A percentile compares a stretch with the other conserved stretches of the same genome.
phyloP scores from a whole-genome alignment of 306 rosid species.

The Prunus armeniaca region DNA sequence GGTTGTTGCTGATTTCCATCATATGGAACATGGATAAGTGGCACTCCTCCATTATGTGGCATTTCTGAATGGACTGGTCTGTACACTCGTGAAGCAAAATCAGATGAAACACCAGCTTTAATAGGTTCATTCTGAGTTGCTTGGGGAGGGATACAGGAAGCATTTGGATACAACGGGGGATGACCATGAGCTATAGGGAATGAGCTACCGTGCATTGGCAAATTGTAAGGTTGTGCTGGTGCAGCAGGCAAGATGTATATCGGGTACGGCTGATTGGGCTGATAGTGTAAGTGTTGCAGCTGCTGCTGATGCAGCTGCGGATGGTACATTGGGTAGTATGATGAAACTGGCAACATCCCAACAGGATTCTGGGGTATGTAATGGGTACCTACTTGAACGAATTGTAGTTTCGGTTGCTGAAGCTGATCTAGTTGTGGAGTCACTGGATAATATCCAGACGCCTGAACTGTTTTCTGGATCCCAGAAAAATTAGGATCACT shows the following conservation, averaged over 20 bases:
- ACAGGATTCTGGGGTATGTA: slow-evolving; percentile 25
- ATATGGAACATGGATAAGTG: slow-evolving; percentile 12
- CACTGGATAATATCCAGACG: slow-evolving; percentile 11
- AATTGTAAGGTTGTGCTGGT: slow-evolving; percentile 31
- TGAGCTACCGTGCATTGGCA: slow-evolving; percentile 26
- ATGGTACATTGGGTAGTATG: slow-evolving; percentile 34
- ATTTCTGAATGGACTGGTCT: background rate
- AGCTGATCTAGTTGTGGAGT: slow-evolving; percentile 29
- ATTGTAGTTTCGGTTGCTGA: slow-evolving; percentile 37
- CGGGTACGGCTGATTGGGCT: slow-evolving; percentile 35
- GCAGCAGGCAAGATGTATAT: slow-evolving; percentile 40
- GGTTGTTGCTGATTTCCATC: slow-evolving; percentile 29
- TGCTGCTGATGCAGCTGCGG: slow-evolving; percentile 33
- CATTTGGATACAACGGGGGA: slow-evolving; percentile 18
- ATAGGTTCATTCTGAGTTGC: slow-evolving; percentile 25
- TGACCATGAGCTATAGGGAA: slow-evolving; percentile 18
- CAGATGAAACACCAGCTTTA: slow-evolving; percentile 8
- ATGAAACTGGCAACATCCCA: slow-evolving; percentile 20
- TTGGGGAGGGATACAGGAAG: slow-evolving; percentile 26
- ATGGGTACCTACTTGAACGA: slow-evolving; percentile 32
- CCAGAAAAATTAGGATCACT: slow-evolving; percentile 20
- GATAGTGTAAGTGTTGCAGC: slow-evolving; percentile 26
- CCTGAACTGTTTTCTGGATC: slow-evolving; percentile 17
- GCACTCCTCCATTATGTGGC: slow-evolving; percentile 1
- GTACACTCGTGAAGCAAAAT: slow-evolving; percentile 16